phyloP scores from a whole-genome alignment of 2,329 filamentous ascomycete genomes.

The Penicillium fuscoglaucum region DNA sequence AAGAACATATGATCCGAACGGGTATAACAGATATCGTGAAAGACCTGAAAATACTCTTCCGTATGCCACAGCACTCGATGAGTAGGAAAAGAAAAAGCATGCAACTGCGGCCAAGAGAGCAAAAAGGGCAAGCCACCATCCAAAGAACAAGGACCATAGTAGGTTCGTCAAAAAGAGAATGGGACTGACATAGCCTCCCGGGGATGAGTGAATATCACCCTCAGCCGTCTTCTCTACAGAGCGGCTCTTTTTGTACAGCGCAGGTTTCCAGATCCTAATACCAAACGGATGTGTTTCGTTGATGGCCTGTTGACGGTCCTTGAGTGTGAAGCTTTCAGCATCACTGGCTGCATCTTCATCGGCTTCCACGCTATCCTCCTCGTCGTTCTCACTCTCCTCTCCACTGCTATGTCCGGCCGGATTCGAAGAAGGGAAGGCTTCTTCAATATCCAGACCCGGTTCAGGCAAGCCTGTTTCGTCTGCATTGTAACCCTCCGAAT shows the following conservation, averaged over 20 bases:
- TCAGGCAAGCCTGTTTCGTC: conserved; percentile 41
- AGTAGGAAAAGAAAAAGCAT: conserved; percentile 77
- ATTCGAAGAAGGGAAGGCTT: conserved; percentile 23
- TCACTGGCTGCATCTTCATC: conserved; percentile 75
- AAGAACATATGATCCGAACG: conserved; percentile 94
- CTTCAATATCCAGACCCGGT: conserved; percentile 25
- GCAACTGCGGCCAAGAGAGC: conserved; percentile 71
- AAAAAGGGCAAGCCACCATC: conserved; percentile 89
- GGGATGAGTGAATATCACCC: conserved; percentile 93
- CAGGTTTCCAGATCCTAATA: conserved; percentile 98
- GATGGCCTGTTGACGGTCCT: conserved; percentile 95
- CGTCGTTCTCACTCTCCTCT: conserved; percentile 27
- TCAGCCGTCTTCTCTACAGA: conserved; percentile 96
- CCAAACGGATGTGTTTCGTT: conserved; percentile 98
- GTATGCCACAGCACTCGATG: conserved; percentile 79
- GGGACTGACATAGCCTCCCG: conserved; percentile 78
- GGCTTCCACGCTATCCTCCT: conserved; percentile 51
- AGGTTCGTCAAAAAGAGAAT: conserved; percentile 88
- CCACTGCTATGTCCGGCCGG: conserved; percentile 34
- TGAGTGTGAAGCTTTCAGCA: conserved; percentile 95
- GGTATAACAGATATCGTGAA: conserved; percentile 85
- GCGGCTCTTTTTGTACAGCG: conserved; percentile 93
- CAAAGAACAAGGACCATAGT: conserved; percentile 86
- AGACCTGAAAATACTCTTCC: conserved; percentile 82
- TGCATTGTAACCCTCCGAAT: conserved; percentile 40